A percentile compares a stretch with the other conserved stretches of the same genome.
phyloP scores from a whole-genome alignment of 108 stramenopile species.

The Schizochytrium sp. region DNA sequence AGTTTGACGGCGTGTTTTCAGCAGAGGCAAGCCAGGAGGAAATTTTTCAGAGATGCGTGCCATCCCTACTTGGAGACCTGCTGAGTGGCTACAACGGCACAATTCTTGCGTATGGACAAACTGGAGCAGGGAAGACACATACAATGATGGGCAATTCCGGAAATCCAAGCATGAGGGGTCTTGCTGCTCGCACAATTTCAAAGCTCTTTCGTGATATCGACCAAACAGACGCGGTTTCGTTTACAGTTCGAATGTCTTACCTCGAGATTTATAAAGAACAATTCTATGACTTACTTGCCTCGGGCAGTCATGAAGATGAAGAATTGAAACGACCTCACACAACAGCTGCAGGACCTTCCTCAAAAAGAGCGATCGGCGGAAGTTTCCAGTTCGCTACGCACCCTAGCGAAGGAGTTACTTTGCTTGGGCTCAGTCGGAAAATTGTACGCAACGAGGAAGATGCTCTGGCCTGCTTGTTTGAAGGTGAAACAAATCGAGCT shows the following conservation, averaged over 20 bases:
- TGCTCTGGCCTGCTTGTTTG: slow-evolving; percentile 64
- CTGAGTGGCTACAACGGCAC: slow-evolving; percentile 64
- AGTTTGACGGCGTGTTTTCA: slow-evolving; percentile 6
- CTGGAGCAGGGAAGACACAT: slow-evolving; percentile 68
- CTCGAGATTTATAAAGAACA: slow-evolving; percentile 75
- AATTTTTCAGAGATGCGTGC: slow-evolving; percentile 32
- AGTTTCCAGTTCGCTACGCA: slow-evolving; percentile 62
- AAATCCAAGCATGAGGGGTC: not conserved
- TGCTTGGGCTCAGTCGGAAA: slow-evolving; percentile 57
- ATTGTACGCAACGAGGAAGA: slow-evolving; percentile 62
- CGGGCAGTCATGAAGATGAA: not conserved
- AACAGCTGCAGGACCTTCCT: not conserved
- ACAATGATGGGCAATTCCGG: slow-evolving; percentile 54
- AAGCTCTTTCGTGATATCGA: not conserved
- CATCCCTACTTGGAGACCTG: not conserved
- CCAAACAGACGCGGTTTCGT: not conserved
- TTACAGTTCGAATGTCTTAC: slow-evolving; percentile 64
- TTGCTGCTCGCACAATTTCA: slow-evolving; percentile 50
- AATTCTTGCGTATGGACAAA: slow-evolving; percentile 68
- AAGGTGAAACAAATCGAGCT: slow-evolving; percentile 68
- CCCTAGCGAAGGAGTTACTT: not conserved
- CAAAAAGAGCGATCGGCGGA: not conserved
- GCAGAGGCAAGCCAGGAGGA: not conserved
- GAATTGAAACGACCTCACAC: not conserved
- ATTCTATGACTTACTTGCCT: slow-evolving; percentile 65